phyloP scores from a whole-genome alignment of 805 yeast species.

The Saccharomycopsis sp. region DNA sequence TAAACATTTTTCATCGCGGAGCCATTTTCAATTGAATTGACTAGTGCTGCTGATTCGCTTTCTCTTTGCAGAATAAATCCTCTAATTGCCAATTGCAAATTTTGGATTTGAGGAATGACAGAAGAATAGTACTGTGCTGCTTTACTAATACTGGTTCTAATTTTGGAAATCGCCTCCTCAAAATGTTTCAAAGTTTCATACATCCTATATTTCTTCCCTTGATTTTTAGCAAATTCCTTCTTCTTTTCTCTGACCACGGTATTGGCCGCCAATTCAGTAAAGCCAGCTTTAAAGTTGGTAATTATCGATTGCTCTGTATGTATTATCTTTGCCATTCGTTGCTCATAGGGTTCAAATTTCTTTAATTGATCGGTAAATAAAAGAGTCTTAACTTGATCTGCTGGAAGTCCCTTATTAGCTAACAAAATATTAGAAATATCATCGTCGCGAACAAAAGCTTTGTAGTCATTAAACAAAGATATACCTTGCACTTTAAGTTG shows the following conservation, averaged over 20 bases:
- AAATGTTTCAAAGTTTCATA: conserved; percentile 35
- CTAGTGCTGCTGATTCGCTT: conserved; percentile 24
- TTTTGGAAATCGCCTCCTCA: conserved; percentile 45
- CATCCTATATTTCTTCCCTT: conserved; percentile 29
- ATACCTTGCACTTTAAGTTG: conserved; percentile 58
- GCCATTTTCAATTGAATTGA: conserved; percentile 2
- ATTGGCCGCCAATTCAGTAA: conserved; percentile 41
- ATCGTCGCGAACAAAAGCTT: conserved; percentile 65
- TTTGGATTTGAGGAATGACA: conserved; percentile 26
- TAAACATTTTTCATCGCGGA: conserved; percentile 18
- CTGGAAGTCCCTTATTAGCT: conserved; percentile 51
- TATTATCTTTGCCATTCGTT: conserved; percentile 62
- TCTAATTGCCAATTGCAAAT: conserved; percentile 23
- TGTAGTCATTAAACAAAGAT: conserved; percentile 55
- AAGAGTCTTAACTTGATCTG: conserved; percentile 45
- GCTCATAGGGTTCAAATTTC: conserved; percentile 65
- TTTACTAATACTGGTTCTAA: conserved; percentile 55
- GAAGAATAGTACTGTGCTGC: conserved; percentile 61
- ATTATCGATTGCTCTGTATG: conserved; percentile 53
- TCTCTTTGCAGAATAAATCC: conserved; percentile 25
- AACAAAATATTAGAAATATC: conserved; percentile 76
- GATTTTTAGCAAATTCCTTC: conserved; percentile 33
- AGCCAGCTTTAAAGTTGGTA: conserved; percentile 34
- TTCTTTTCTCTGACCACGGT: conserved; percentile 39
- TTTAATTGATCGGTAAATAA: conserved; percentile 65